phyloP scores from a whole-genome alignment of 306 rosid species.

The Herpetospermum pedunculosum region DNA sequence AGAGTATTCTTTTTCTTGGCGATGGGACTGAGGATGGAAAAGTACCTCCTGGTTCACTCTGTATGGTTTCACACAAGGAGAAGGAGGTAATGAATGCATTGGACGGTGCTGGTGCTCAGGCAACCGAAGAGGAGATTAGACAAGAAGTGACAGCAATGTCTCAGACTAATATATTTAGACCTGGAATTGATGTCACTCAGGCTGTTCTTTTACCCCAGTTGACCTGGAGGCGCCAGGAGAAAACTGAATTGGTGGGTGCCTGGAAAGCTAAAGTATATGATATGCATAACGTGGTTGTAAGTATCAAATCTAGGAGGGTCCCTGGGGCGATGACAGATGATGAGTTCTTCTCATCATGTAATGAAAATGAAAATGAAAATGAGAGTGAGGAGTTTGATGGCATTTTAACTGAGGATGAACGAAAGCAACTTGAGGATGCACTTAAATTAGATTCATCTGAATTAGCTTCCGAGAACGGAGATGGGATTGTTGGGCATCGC shows the following conservation, averaged over 20 bases:
- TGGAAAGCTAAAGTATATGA: slow-evolving; percentile 98
- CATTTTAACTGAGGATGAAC: slow-evolving; percentile 87
- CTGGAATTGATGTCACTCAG: slow-evolving; percentile 94
- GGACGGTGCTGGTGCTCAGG: slow-evolving; percentile 80
- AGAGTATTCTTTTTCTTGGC: slow-evolving; percentile 80
- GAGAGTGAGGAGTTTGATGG: slow-evolving; percentile 73
- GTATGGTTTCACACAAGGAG: slow-evolving; percentile 92
- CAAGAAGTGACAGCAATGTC: slow-evolving; percentile 95
- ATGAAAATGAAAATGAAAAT: slow-evolving; percentile 77
- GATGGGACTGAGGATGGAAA: slow-evolving; percentile 90
- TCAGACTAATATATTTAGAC: slow-evolving; percentile 85
- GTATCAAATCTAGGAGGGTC: slow-evolving; percentile 85
- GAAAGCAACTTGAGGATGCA: slow-evolving; percentile 78
- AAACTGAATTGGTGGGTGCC: slow-evolving; percentile 64
- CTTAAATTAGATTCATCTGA: slow-evolving; percentile 70
- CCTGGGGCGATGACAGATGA: slow-evolving; percentile 98
- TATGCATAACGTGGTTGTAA: slow-evolving; percentile 93
- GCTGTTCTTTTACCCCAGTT: slow-evolving; percentile 93
- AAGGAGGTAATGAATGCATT: slow-evolving; percentile 88
- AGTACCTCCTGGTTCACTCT: slow-evolving; percentile 70
- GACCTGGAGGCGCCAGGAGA: slow-evolving; percentile 98
- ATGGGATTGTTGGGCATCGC: slow-evolving; percentile 50
- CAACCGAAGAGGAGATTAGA: slow-evolving; percentile 78
- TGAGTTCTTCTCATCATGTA: slow-evolving; percentile 64
- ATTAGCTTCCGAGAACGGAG: slow-evolving; percentile 38